Percentiles rank a stretch among this genome's conserved stretches.
Evolutionary conservation across 2,329 filamentous ascomycete genomes (phyloP).

Genomic region (Oidium heveae): DNA sequence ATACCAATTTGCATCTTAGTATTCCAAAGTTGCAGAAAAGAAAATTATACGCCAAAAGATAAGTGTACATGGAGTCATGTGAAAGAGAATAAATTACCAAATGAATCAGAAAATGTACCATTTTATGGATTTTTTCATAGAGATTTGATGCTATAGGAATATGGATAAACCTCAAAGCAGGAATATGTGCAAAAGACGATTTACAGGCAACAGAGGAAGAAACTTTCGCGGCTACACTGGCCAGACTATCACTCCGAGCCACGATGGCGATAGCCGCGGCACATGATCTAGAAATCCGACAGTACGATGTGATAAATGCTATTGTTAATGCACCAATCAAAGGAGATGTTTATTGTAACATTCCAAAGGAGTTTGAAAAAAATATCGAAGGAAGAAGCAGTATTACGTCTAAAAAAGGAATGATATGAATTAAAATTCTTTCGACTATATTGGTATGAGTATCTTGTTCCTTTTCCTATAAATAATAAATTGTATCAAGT

Average conservation of each 20-base stretch:
- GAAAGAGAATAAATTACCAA: background rate
- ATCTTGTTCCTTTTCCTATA: background rate
- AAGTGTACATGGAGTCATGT: background rate
- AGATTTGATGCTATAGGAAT: background rate
- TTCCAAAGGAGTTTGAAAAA: background rate
- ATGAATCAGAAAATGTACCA: background rate
- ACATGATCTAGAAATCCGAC: background rate
- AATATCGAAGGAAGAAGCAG: background rate
- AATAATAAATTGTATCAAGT: background rate
- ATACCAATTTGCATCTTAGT: too few relatives aligned
- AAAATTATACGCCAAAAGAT: background rate
- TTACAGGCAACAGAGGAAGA: conserved; percentile 3
- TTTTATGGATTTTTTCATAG: background rate
- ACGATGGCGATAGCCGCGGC: background rate
- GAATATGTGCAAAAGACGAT: conserved; percentile 8
- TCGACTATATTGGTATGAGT: background rate
- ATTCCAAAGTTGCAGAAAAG: background rate
- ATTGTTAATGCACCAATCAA: background rate
- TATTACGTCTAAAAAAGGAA: background rate
- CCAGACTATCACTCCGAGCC: background rate
- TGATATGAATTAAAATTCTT: background rate
- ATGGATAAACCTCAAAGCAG: conserved; percentile 4
- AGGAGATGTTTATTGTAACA: background rate
- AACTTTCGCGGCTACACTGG: background rate
- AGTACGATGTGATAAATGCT: background rate